Evolutionary conservation across 495 filamentous ascomycete genomes (phyloP).

Genomic region (Penicillium bovifimosum): DNA sequence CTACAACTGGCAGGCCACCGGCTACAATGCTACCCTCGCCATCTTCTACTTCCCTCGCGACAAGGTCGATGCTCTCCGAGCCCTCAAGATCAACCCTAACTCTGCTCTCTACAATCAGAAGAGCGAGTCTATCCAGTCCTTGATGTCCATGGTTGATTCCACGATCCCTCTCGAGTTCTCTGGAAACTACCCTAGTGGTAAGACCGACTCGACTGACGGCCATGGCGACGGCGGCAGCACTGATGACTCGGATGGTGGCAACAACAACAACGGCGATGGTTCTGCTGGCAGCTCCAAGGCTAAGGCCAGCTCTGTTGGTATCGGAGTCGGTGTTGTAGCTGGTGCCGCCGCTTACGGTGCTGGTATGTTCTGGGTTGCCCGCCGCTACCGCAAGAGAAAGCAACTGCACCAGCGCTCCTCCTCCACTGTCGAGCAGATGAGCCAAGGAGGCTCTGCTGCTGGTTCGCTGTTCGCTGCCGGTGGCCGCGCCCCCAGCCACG

Average conservation of each 20-base stretch:
- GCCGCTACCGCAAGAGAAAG: constrained; percentile 86
- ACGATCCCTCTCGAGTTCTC: constrained; percentile 71
- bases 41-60: constrained; percentile 65
- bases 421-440: constrained; percentile 50
- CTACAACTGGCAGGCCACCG: constrained; percentile 61
- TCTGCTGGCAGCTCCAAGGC: constrained; percentile 47
- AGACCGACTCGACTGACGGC: constrained; percentile 23
- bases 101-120: constrained; percentile 69
- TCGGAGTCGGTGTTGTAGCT: constrained; percentile 69
- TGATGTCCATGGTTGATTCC: constrained; percentile 80
- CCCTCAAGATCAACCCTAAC: constrained; percentile 61
- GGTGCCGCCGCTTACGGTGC: constrained; percentile 90
- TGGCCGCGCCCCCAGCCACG: constrained; percentile 43
- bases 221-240: constrained; percentile 13
- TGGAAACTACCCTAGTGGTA: constrained; percentile 32
- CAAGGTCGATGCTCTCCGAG: constrained; percentile 54
- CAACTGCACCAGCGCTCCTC: constrained; percentile 71
- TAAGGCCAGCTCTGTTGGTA: constrained; percentile 73
- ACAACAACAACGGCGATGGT: constrained; percentile 35
- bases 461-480: constrained; percentile 36
- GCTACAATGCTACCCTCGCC: constrained; percentile 81
- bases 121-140: constrained; percentile 48
- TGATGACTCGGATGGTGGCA: constrained; percentile 31
- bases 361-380: constrained; percentile 96
- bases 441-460: constrained; percentile 32